These are phyloP conservation scores for Fusarium hostae DNA, from an alignment of 2,329 filamentous ascomycete genomes.

Conservation along the genomic window DNA sequence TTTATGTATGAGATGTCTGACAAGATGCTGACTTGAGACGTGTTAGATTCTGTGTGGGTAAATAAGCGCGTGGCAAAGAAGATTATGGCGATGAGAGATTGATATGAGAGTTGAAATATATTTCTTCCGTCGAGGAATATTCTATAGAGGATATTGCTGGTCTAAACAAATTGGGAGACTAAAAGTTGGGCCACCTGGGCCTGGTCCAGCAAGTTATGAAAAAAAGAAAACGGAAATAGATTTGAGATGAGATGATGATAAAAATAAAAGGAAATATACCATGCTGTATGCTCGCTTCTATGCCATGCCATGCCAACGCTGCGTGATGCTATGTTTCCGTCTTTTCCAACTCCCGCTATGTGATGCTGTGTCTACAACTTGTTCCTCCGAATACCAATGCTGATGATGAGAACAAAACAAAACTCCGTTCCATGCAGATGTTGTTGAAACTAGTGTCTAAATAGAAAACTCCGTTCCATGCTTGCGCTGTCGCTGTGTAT, in stretches of 20 bases:
- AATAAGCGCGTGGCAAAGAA: constrained; percentile 43
- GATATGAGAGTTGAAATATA: constrained; percentile 9
- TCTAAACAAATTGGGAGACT: constrained; percentile 23
- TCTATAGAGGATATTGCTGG: constrained; percentile 33
- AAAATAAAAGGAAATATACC: constrained; percentile 26
- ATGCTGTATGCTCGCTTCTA: constrained; percentile 19
- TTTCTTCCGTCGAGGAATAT: constrained; percentile 7
- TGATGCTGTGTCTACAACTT: constrained; percentile 12
- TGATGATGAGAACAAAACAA: constrained; percentile 5
- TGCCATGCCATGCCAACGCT: constrained; percentile 20
- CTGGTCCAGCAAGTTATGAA: constrained; percentile 21
- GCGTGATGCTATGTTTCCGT: constrained; percentile 13
- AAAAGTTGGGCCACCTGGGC: constrained; percentile 29
- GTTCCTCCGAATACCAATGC: constrained; percentile 2
- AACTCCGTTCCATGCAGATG: constrained; percentile 33
- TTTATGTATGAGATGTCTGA: neutral
- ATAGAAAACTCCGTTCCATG: constrained; percentile 38
- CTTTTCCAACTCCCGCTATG: constrained; percentile 27
- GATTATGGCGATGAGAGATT: neutral
- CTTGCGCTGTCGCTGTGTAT: constrained; percentile 28
- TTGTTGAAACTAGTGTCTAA: constrained; percentile 19
- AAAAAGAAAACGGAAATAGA: neutral
- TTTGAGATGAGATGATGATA: neutral
- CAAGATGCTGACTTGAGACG: constrained; percentile 31
- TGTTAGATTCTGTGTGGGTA: constrained; percentile 60